These are phyloP conservation scores for Sugiyamaella qingdaonensis DNA, from an alignment of 805 yeast species.

Conservation along the genomic window DNA sequence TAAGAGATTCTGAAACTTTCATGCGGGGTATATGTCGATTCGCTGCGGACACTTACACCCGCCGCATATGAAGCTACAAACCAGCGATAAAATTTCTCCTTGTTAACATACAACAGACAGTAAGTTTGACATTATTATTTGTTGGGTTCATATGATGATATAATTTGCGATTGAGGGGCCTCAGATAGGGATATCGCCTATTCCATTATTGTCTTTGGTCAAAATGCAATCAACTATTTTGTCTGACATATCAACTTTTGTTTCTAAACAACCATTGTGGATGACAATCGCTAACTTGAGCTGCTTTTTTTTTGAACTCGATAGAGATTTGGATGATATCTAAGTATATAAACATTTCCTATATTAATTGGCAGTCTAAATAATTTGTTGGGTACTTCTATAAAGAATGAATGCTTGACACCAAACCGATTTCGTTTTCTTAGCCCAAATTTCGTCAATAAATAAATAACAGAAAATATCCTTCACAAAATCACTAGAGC, in stretches of 20 bases:
- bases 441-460: not conserved
- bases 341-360: not conserved
- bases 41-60: too few relatives aligned
- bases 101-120: too few relatives aligned
- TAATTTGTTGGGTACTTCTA: not conserved
- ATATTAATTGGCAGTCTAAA: not conserved
- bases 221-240: slow-evolving; percentile 8
- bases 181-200: slow-evolving; percentile 17
- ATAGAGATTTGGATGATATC: not conserved
- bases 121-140: too few relatives aligned
- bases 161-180: slow-evolving; percentile 22
- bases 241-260: slow-evolving; percentile 3
- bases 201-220: slow-evolving; percentile 8
- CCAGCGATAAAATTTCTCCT: too few relatives aligned
- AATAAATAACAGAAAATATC: not conserved
- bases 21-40: too few relatives aligned
- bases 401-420: not conserved
- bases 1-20: too few relatives aligned
- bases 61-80: too few relatives aligned
- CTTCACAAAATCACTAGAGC: not conserved
- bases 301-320: not conserved
- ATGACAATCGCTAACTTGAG: not conserved
- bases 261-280: not conserved
- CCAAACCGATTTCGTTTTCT: not conserved
- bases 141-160: slow-evolving; percentile 12